Conservation (phyloP, 306 rosid species). For the Castanea sativa region DNA sequence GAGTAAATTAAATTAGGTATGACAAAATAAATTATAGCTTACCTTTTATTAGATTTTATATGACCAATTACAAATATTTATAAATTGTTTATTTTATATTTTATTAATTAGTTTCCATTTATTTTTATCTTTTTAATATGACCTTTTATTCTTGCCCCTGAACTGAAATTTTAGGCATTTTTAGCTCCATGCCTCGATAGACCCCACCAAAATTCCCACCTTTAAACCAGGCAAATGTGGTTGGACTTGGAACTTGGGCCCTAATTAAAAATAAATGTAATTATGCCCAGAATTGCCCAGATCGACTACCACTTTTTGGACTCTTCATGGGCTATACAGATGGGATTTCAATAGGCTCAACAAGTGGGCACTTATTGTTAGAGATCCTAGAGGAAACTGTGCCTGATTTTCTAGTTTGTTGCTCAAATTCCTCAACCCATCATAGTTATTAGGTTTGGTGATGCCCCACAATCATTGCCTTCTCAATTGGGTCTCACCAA, state of each 20-base stretch:
- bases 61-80: too few relatives aligned
- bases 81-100: too few relatives aligned
- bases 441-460: too few relatives aligned
- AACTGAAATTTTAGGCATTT: too few relatives aligned
- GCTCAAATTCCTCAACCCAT: neutral
- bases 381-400: neutral
- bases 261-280: neutral
- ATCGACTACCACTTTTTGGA: neutral
- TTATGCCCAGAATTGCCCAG: neutral
- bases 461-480: too few relatives aligned
- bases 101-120: too few relatives aligned
- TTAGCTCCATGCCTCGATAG: neutral
- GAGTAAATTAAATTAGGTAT: too few relatives aligned
- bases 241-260: neutral
- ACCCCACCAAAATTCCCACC: neutral
- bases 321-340: neutral
- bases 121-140: too few relatives aligned
- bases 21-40: too few relatives aligned
- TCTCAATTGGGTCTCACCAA: too few relatives aligned
- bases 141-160: too few relatives aligned
- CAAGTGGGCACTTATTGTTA: neutral
- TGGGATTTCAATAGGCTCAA: neutral
- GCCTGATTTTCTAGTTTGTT: neutral
- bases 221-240: neutral
- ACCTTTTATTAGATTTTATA: too few relatives aligned